Evolutionary conservation across 1,139 yeast species (phyloP), one percentile per base, ranked within the genome.

Genomic region (Sugiyamaella sp.): DNA sequence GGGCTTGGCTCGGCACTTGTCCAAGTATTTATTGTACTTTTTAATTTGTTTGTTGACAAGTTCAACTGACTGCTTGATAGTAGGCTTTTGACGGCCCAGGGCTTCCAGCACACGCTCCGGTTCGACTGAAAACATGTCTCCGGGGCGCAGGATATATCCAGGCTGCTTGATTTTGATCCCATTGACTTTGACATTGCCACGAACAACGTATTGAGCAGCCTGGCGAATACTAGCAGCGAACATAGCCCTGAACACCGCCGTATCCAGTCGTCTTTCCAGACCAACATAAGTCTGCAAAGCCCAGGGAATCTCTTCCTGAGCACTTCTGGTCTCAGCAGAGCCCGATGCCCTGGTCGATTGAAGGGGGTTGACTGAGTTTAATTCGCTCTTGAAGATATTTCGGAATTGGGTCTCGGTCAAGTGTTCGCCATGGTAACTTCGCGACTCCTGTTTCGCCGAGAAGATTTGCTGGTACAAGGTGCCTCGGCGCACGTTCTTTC

Each of bases 341-440:
- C 65, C 42, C 1, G 63, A 49, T 6, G 32, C 25, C 39, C 53
- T 56, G 16, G 62, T 58, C 17, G 65, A 59, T 55, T 66, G 68
- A 44, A 71, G 66, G 85, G 74, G 91, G 73, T 72, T 88, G 89
- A 89, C 97, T 33, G 95, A 87, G 57, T 87, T 85, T 61, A 89
- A 76, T 55, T 85, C 83, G 33, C 91, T 86, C 56, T 82, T 76
- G 72, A 90, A 90, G 50, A 81, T 71, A 25, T 83, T 76, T 67
- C 86, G 83, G 83, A 91, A 89, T 67, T 93, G 82, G 24, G 82
- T 76, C 70, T 93, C 99, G 0, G 95, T 86, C 55, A 93, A 73
- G 68, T 87, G 91, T 66, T 93, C 98, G 63, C 99, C 99, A 69
- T 93, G 99, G 70, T 93, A 93, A 1, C 95, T 86, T 73, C 99